phyloP scores from a whole-genome alignment of 352 stramenopile genomes.

The Peronospora tabacina region DNA sequence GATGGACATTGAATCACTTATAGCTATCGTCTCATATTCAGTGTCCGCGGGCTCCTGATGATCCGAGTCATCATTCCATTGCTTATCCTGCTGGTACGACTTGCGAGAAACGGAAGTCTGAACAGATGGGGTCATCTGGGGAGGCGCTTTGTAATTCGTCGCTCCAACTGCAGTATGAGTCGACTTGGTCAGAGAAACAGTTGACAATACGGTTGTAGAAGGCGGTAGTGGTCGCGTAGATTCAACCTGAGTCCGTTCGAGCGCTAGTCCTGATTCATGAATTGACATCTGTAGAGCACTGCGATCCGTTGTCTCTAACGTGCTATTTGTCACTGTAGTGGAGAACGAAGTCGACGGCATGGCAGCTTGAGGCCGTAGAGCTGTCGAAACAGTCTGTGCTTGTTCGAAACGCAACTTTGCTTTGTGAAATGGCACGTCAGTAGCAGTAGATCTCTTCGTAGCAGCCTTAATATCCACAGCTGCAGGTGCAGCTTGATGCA shows the following conservation, averaged over 20 bases:
- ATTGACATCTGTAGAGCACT: conserved; percentile 6
- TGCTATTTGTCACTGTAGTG: conserved; percentile 1
- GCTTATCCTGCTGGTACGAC: conserved; percentile 9
- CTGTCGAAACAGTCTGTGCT: conserved; percentile 1
- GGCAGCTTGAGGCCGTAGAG: neutral
- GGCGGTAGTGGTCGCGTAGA: neutral
- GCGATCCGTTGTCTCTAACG: conserved; percentile 10
- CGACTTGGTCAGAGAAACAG: conserved; percentile 3
- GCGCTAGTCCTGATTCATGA: conserved; percentile 1
- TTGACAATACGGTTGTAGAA: conserved; percentile 2
- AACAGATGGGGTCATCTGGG: neutral
- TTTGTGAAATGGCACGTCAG: neutral
- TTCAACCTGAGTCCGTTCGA: conserved; percentile 6
- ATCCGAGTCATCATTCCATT: conserved; percentile 19
- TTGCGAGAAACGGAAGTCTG: conserved; percentile 4
- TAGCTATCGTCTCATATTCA: conserved; percentile 1
- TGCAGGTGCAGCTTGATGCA: neutral
- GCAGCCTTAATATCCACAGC: conserved; percentile 4
- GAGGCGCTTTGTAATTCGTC: conserved; percentile 1
- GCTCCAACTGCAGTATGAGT: conserved; percentile 5
- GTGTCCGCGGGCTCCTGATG: conserved; percentile 3
- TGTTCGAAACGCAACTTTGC: conserved; percentile 6
- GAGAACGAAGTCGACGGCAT: conserved; percentile 7
- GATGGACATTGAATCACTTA: neutral
- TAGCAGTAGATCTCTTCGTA: conserved; percentile 2